phyloP scores from a whole-genome alignment of 2,329 filamentous ascomycete genomes.

The Xylaria sp. region DNA sequence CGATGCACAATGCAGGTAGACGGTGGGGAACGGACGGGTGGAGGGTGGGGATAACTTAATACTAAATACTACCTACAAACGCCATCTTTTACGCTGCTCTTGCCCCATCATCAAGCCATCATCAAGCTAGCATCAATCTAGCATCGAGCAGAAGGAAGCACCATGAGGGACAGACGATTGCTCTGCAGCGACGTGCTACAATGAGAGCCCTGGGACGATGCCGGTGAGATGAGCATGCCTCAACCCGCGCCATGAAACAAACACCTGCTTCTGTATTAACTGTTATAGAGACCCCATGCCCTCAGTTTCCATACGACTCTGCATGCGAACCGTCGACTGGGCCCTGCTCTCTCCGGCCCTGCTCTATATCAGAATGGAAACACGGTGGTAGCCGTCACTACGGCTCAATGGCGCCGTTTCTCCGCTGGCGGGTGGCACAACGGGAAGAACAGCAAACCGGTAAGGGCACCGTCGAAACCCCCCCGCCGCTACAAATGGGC shows the following conservation, averaged over 20 bases:
- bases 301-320: constrained; percentile 9
- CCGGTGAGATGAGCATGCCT: constrained; percentile 24
- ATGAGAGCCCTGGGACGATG: constrained; percentile 21
- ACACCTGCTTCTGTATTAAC: constrained; percentile 14
- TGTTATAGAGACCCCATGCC: constrained; percentile 7
- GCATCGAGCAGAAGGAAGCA: constrained; percentile 7
- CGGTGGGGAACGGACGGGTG: no score
- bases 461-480: background rate
- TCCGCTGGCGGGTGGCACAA: constrained; percentile 9
- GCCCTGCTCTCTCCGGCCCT: constrained; percentile 18
- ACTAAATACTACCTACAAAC: no score
- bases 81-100: no score
- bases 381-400: constrained; percentile 8
- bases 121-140: no score
- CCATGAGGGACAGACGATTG: constrained; percentile 1
- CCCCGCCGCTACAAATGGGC: constrained; percentile 6
- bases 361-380: constrained; percentile 9
- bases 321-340: constrained; percentile 6
- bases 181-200: constrained; percentile 12
- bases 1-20: no score
- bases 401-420: constrained; percentile 17
- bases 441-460: background rate
- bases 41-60: no score
- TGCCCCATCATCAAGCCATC: no score
- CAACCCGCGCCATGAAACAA: constrained; percentile 1